Conservation (phyloP, 305 asterid species). For the Euphrasia arctica region DNA sequence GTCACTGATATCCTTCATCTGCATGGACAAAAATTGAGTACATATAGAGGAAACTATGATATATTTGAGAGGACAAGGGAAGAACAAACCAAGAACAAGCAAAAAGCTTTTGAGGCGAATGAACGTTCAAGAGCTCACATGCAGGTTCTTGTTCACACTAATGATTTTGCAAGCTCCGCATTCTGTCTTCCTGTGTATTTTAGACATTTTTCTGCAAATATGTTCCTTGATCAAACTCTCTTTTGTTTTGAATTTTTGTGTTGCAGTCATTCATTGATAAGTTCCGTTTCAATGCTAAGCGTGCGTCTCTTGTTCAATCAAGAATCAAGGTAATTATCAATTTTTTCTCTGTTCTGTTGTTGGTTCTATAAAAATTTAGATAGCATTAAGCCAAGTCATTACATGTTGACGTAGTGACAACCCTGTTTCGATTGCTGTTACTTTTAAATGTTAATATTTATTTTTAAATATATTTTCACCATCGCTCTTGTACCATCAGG, state of each 20-base stretch:
- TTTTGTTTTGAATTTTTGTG: conserved; percentile 20
- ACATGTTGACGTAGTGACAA: conserved; percentile 13
- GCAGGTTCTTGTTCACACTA: conserved; percentile 56
- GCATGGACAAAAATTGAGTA: conserved; percentile 68
- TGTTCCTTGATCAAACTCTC: conserved; percentile 15
- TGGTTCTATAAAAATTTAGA: conserved; percentile 13
- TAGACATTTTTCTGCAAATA: conserved; percentile 5
- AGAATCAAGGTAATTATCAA: conserved; percentile 79
- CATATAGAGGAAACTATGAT: conserved; percentile 87
- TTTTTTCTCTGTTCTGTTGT: conserved; percentile 1
- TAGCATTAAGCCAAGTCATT: conserved; percentile 16
- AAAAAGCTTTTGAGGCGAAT: conserved; percentile 88
- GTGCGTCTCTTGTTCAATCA: conserved; percentile 99
- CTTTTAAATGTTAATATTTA: conserved; percentile 6
- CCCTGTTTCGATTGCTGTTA: conserved; percentile 14
- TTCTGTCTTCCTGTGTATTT: conserved; percentile 15
- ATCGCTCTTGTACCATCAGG: conserved; percentile 45
- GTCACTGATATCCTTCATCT: conserved; percentile 94
- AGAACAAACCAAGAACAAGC: conserved; percentile 84
- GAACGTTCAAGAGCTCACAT: conserved; percentile 88
- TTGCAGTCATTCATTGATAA: conserved; percentile 92
- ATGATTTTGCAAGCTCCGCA: conserved; percentile 14
- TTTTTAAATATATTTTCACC: conserved; percentile 20
- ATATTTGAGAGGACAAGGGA: conserved; percentile 92
- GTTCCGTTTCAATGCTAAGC: conserved; percentile 97